Base-by-base conservation (phyloP, 2,329 filamentous ascomycete genomes). In the Colletotrichum destructivum region DNA sequence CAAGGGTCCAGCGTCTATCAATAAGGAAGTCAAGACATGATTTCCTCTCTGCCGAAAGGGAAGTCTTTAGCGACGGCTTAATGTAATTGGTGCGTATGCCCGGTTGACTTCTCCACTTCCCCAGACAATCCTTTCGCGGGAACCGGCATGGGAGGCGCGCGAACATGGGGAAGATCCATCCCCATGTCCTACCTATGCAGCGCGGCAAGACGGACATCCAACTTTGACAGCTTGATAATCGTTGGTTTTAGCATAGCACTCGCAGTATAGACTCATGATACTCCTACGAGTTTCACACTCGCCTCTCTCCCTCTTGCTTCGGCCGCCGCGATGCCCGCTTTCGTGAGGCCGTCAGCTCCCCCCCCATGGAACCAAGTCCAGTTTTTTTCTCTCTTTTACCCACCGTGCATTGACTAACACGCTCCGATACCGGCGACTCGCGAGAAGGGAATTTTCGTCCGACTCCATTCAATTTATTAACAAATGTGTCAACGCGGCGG, bases 361-460 rank as follows among this genome's bases (percentile, higher is more conserved):
- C 38, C 44, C 31, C 31, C n/a, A 31, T 31, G 31, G 31, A 9
- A 31, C 26, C 12, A 16, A 31, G 9, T 15, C 59, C 15, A 31
- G 7, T 31, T 31, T 31, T 7, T 31, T 31, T 31, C 1, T 1
- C 2, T 47, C 15, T 21, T 12, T 38, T 40, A 35, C 35, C 46
- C 40, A 47, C 59, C 23, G 38, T 18, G 16, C 21, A 11, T 47
- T 35, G 59, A 61, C 44, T 49, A 35, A 38, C 42, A 40, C 31
- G 12, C 44, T 51, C 59, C 59, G 59, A 62, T 62, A 40, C 44
- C 59, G 59, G 59, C 59, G 44, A 21, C 31, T 40, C 12, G 26
- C 18, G 31, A 23, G 31, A 51, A 40, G 31, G 31, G 46, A 8
- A 12, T 51, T 61, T 38, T 40, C 9, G 7, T 23, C 16, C n/a